Base-by-base conservation (phyloP, 2,329 filamentous ascomycete species). In the Penicillium oxalicum region DNA sequence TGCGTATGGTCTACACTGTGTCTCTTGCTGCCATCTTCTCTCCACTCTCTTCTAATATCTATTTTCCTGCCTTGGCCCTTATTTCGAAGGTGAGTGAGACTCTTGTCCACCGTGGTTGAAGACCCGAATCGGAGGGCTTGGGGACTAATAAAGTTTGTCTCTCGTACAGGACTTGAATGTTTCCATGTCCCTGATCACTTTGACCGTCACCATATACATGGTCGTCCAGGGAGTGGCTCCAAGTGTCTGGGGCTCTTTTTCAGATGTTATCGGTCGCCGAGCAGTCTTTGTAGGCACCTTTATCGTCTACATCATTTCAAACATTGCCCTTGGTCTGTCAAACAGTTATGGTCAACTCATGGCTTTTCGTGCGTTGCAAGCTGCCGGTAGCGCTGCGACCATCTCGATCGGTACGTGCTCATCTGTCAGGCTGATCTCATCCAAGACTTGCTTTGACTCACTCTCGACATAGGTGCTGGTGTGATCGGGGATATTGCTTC, bases 151-250 rank as follows among this genome's bases (percentile, higher is more conserved):
- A 11, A 26, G 1, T 5, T 6, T 26, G 8, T 6, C 29, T 38
- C n/a, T 34, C 7, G 4, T 39, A 11, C 27, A 59, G 48, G 51
- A 63, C 18, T 49, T 68, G 6, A 27, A 60, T 32, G 47, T 66
- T 37, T 65, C 59, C 6, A 58, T 61, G 43, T 54, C 62, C 9
- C 49, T 66, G 2, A 56, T 65, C 13, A 66, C 62, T 9, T 51
- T 70, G n/a, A 70, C 69, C 1, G 60, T 71, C 13, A 70, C 69
- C 0, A 51, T 67, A 33, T 80, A 79, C 53, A 72, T 77, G 61
- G 66, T 78, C 43, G 63, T 77, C 4, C 77, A 79, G 61, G 77
- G 74, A 5, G 59, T 79, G 12, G 70, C 74, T 3, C 76, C 77
- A 0, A 64, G 71, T 4, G 64, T 79, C 44, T 78, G 74, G 71